Conservation (phyloP, 169 alveolate genomes). For the Plasmodium gallinaceum region DNA sequence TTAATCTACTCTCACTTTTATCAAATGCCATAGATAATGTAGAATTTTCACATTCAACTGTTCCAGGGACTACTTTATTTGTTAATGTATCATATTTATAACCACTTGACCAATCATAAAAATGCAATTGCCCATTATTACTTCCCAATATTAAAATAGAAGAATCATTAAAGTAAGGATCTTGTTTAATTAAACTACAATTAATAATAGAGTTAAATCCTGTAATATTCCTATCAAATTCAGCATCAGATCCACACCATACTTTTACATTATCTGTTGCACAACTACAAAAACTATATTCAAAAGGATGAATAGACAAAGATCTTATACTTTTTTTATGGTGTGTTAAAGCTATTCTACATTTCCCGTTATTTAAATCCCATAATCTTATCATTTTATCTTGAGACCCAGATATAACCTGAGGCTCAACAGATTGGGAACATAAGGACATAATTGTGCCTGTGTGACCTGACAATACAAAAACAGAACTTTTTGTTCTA, state of each 20-base stretch:
- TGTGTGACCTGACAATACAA: conserved; percentile 95
- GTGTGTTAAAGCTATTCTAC: conserved; percentile 95
- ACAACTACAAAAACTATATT: conserved; percentile 97
- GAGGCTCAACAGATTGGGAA: conserved; percentile 96
- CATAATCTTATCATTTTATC: conserved; percentile 96
- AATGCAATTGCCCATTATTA: conserved; percentile 95
- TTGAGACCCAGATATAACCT: conserved; percentile 96
- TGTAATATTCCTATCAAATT: conserved; percentile 86
- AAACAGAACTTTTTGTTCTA: conserved; percentile 95
- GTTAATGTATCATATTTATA: conserved; percentile 94
- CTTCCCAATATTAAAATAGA: conserved; percentile 96
- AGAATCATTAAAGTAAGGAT: conserved; percentile 90
- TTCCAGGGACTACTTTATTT: conserved; percentile 96
- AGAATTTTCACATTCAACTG: conserved; percentile 96
- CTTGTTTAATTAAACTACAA: conserved; percentile 91
- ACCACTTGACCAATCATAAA: conserved; percentile 99
- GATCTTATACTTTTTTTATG: conserved; percentile 98
- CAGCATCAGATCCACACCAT: conserved; percentile 93
- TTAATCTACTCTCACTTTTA: conserved; percentile 94
- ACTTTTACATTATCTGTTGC: conserved; percentile 98
- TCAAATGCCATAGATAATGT: conserved; percentile 95
- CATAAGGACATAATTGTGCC: conserved; percentile 94
- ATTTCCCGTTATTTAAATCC: conserved; percentile 97
- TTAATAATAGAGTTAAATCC: conserved; percentile 95
- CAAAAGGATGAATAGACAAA: conserved; percentile 95